Evolutionary conservation across 2,329 filamentous ascomycete genomes (phyloP), one percentile per base, ranked within the genome.

Genomic region (Fusarium guadeloupense): DNA sequence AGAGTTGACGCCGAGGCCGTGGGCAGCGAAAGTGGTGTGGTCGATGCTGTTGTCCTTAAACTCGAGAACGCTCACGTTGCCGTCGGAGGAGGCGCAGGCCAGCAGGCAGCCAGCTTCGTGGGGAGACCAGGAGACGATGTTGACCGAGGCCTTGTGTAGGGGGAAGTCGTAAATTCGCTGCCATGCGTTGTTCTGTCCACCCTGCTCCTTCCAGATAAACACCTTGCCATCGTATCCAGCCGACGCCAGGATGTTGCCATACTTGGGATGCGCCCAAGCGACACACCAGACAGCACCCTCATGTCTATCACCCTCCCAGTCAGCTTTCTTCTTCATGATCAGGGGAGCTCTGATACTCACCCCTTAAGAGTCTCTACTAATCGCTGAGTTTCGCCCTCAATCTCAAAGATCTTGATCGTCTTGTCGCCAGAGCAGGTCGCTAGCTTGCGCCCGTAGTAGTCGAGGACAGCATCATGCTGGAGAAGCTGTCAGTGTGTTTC

Each of bases 401-500:
- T 90, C 79, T 99, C 95, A 75, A 97, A 99, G 74, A 99, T 98
- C 82, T 98, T 98, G 82, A 99, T 96, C 41, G 94, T 98, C 76
- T 95, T 93, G 80, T 99, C 95, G 67, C 94, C 97, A 30, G 93
- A 97, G 79, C 95, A 98, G 67, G 95, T 99, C 62, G 95, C 95
- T 70, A 99, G 87, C 74, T 94, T 90, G 68, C 95, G 89, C 73
- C 95, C 95, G 78, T 98, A 99, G 83, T 98, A 99, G 78, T 99
- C 95, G 74, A 99, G 89, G 66, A 96, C 94, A 66, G 95, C 95
- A 85, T 99, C 95, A 78, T 99, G 95, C 94, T 92, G 68, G 49
- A 47, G 28, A 49, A 43, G 54, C 54, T 55, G 67, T 67, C 50
- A 67, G 63, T 39, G 30, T 35, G 62, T 61, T 66, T 62, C 49